These are phyloP conservation scores for Claviceps sp. DNA, from an alignment of 2,329 filamentous ascomycete species.

Conservation along the genomic window DNA sequence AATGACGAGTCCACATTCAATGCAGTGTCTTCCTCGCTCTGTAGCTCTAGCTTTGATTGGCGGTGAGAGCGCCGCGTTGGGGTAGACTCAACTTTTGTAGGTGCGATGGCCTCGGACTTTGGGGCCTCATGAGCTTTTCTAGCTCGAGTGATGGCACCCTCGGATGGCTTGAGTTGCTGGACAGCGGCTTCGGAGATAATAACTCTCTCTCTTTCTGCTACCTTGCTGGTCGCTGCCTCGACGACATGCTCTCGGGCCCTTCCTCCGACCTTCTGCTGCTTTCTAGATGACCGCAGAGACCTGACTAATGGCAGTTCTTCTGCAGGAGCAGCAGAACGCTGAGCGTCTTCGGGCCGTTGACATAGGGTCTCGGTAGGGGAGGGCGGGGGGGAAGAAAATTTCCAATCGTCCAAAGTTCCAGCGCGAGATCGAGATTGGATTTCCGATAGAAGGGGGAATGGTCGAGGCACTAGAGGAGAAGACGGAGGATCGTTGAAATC, in stretches of 20 bases:
- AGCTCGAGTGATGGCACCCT: slow-evolving; percentile 2
- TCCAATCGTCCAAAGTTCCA: slow-evolving; percentile 28
- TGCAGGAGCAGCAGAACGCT: slow-evolving; percentile 8
- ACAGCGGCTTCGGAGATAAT: not conserved
- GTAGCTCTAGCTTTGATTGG: not conserved
- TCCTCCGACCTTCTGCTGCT: slow-evolving; percentile 3
- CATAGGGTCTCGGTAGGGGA: slow-evolving; percentile 28
- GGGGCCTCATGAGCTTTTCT: not conserved
- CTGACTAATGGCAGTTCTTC: slow-evolving; percentile 7
- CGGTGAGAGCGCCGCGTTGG: slow-evolving; percentile 2
- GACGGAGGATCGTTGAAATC: slow-evolving; percentile 42
- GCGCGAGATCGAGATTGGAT: slow-evolving; percentile 34
- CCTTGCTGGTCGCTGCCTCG: not conserved
- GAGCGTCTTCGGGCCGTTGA: slow-evolving; percentile 13
- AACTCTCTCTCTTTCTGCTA: not conserved
- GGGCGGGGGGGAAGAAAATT: slow-evolving; percentile 44
- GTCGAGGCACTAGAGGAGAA: slow-evolving; percentile 42
- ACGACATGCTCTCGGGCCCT: not conserved
- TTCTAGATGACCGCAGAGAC: slow-evolving; percentile 8
- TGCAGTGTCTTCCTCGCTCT: not conserved
- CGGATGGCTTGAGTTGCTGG: not conserved
- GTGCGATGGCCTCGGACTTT: not conserved
- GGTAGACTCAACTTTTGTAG: not conserved
- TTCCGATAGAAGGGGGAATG: slow-evolving; percentile 37
- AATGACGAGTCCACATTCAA: not conserved